Evolutionary conservation across 805 yeast genomes (phyloP), one percentile per base, ranked within the genome.

Genomic region (Kuraishia molischiana): DNA sequence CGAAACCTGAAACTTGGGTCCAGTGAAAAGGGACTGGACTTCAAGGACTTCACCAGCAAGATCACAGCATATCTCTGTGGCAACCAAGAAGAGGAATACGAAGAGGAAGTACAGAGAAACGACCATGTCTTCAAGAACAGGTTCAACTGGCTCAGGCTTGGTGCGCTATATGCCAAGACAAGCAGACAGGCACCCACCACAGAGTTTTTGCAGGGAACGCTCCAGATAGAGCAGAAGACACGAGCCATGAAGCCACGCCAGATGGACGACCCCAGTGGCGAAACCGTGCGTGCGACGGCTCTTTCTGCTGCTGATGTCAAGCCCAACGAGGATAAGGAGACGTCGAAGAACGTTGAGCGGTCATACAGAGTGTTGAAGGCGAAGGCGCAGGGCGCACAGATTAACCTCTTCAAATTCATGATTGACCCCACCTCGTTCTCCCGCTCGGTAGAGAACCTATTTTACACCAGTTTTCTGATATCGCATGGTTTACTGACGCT

Each of bases 401-500:
- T 86, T 6, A 74, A 74, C 38, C 61, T 87, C 34, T 85, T 74
- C 50, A 63, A 67, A 43, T 79, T 83, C 46, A 71, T 85, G 36
- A 62, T 89, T 15, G 78, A 90, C 52, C 95, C 96, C 1, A 43
- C 59, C 13, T 79, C 90, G 5, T 89, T 80, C 56, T 65, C 82
- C 1, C 87, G 80, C 52, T 72, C 87, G 1, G 78, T 89, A 2
- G 97, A 90, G 54, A 86, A 85, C 51, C 58, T 90, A 48, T 89
- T 89, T 49, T 84, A 79, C 50, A 69, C 85, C 0, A 82, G 95
- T 52, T 87, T 89, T 49, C 59, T 90, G 33, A 73, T 86, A 2
- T 73, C 79, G 48, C 94, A 85, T 48, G 87, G 84, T 1, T 74
- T 66, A 46, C 56, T 86, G 26, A 59, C 63, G 19, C 46, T 86